phyloP scores from a whole-genome alignment of 163 green algal genomes.

The Picocystis sp. region DNA sequence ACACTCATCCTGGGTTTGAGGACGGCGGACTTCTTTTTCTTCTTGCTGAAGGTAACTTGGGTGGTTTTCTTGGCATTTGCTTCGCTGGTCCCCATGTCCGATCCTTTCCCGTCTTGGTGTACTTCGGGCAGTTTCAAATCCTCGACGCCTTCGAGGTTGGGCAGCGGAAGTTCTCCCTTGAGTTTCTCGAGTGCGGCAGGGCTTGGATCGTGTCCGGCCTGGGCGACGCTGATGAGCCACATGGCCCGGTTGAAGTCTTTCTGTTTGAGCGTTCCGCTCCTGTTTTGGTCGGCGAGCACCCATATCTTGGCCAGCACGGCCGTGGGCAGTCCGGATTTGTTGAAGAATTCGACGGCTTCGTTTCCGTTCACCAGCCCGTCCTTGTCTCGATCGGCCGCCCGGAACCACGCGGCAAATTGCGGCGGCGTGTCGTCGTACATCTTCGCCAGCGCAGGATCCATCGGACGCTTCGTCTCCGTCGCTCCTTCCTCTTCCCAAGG shows the following conservation, averaged over 20 bases:
- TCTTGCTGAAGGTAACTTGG: neutral
- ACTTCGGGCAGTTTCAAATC: neutral
- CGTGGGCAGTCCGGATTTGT: slow-evolving; percentile 45
- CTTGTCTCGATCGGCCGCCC: slow-evolving; percentile 11
- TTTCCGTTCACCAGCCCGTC: slow-evolving; percentile 34
- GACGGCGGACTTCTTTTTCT: slow-evolving; percentile 7
- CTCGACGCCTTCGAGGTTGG: neutral
- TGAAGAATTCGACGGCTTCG: slow-evolving; percentile 77
- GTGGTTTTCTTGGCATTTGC: slow-evolving; percentile 2
- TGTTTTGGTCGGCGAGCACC: slow-evolving; percentile 30
- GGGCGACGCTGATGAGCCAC: slow-evolving; percentile 68
- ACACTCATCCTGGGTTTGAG: neutral
- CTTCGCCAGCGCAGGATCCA: neutral
- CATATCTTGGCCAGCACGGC: slow-evolving; percentile 53
- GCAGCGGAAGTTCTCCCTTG: neutral
- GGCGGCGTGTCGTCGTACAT: neutral
- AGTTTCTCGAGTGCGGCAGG: neutral
- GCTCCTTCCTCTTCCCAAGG: no score
- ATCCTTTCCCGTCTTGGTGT: neutral
- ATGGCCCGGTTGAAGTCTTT: slow-evolving; percentile 67
- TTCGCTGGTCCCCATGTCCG: neutral
- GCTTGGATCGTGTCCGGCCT: slow-evolving; percentile 20
- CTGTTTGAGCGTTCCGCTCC: slow-evolving; percentile 63
- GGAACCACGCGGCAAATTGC: slow-evolving; percentile 6
- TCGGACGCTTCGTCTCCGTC: no score